Evolutionary conservation across 495 filamentous ascomycete species (phyloP).

Genomic region (Neurospora sp.): DNA sequence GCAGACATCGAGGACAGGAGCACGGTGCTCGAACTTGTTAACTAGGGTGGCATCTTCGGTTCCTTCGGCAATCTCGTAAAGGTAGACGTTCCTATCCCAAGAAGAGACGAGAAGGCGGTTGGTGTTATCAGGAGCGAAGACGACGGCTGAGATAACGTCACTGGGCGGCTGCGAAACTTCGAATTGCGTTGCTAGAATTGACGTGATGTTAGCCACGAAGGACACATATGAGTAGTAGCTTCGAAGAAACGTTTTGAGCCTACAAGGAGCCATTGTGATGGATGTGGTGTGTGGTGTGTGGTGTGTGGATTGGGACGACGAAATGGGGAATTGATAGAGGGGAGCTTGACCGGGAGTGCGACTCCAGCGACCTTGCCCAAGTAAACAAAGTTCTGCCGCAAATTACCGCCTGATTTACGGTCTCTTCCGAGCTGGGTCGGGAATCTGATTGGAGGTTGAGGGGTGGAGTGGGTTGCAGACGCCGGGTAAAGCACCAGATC

Average conservation of each 20-base stretch:
- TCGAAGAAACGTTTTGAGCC: neutral
- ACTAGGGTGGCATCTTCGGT: constrained; percentile 52
- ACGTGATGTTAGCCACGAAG: neutral
- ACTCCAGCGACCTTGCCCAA: neutral
- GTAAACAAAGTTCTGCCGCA: neutral
- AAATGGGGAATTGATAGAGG: neutral
- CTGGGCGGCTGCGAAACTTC: constrained; percentile 68
- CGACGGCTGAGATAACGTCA: constrained; percentile 79
- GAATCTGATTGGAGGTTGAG: neutral
- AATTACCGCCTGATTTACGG: neutral
- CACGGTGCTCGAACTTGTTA: constrained; percentile 67
- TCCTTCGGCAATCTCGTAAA: constrained; percentile 60
- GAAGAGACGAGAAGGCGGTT: constrained; percentile 77
- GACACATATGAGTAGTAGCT: neutral
- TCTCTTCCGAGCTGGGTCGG: neutral
- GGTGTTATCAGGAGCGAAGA: constrained; percentile 62
- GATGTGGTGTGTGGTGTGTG: neutral
- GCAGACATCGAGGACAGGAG: constrained; percentile 84
- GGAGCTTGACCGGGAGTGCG: neutral
- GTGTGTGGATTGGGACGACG: neutral
- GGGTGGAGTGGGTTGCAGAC: neutral
- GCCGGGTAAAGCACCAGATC: neutral
- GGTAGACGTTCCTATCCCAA: constrained; percentile 87
- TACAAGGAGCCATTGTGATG: constrained; percentile 32
- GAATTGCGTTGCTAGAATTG: constrained; percentile 46